Base-by-base conservation (phyloP, 1,139 yeast genomes). In the Blastobotrys illinoisensis region DNA sequence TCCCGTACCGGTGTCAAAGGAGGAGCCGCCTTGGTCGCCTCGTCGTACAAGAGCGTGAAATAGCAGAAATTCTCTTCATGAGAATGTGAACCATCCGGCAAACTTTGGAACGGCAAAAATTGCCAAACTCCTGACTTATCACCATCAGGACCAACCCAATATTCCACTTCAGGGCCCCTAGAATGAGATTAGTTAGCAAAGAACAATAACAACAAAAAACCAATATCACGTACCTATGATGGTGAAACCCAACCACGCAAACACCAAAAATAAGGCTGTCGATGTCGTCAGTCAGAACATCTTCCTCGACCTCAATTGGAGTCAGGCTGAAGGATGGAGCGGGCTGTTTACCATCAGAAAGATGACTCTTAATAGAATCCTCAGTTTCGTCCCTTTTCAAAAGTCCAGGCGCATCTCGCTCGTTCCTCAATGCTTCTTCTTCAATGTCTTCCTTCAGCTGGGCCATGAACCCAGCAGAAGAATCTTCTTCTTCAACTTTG, bases 51-150 rank as follows among this genome's bases (percentile, higher is more conserved):
- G 53, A 93, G 73, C 36, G 96, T 90, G 71, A 93, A 93, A 67
- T 89, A 89, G 44, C 96, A 86, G 67, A 90, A 90, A 2, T 96
- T 91, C 68, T 93, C 98, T 67, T 90, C 96, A 66, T 85, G 93
- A 51, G 81, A 75, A 69, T 93, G 99, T 1, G 95, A 86, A 1
- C 99, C 99, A 70, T 93, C 99, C 0, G 99, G 99, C 40, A 93
- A 74, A 2, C 97, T 96, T 67, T 91, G 97, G 67, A 93, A 93
- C 2, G 98, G 95, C 48, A 93, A 72, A 64, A 86, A 84, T n/a
- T 93, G 89, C 89, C 97, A 93, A 20, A 86, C 71, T 7, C 72
- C 67, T 0, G 79, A 69, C 49, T 74, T 72, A 26, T 79, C 73
- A 0, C 76, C 76, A 52, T 83, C 81, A 56, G 85, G 81, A 18